Evolutionary conservation across 352 stramenopile species (phyloP), one percentile per base, ranked within the genome.

Genomic region (Achlya hypogyna): DNA sequence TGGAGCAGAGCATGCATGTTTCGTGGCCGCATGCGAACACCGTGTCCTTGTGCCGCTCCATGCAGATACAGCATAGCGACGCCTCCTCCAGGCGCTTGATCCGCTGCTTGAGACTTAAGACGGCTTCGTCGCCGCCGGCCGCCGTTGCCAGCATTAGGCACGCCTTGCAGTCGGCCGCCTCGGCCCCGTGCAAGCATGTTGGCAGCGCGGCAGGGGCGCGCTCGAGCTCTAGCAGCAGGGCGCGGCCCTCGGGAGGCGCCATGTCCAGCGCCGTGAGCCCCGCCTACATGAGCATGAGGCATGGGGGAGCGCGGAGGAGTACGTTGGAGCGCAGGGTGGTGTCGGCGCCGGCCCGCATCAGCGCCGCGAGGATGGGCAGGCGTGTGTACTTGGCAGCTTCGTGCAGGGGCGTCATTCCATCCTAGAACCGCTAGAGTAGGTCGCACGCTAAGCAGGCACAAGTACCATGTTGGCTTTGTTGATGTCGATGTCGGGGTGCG

Each of bases 11-110:
- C 34, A 74, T 65, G 53, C 85, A 94, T 32, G 84, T 91, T 60
- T 94, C 81, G 62, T 94, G 85, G 23, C 82, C 85, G 59, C 83
- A 92, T 71, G 88, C 81, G 72, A 91, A 92, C 34, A 92, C 83
- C 32, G 74, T 86, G 70, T 93, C 76, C 65, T 93, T 93, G 31
- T 71, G 69, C 27, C 76, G 76, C 53, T 93, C 85, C 60, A 89
- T 77, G 51, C 85, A 93, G 56, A 94, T 91, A 28, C 62, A 66
- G 58, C 83, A 92, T 38, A 89, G 53, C 32, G 87, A 71, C 47
- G 76, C 69, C 51, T 92, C 80, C 64, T 91, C 78, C 52, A 94
- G 65, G 45, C 71, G 23, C 4, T 51, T 34, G 35, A 64, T 64
- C 22, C 54, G 54, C 54, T 64, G 31, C n/a, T 45, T 45, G 38